Conservation (phyloP, 1,284 basidiomycete species). For the Rhodotorula sp. region DNA sequence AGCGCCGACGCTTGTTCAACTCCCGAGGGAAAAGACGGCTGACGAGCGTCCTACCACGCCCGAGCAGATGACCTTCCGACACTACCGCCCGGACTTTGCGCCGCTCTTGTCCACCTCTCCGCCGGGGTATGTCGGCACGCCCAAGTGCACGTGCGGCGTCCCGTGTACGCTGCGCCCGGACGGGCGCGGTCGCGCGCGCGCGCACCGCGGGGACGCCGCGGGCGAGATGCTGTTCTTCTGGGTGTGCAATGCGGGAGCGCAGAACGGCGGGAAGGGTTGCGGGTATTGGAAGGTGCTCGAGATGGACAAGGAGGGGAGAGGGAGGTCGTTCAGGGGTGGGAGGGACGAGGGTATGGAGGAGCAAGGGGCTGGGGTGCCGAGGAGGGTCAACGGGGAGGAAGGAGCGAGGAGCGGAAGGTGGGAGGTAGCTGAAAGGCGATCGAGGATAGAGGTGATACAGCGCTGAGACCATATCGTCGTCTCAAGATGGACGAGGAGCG, state of each 20-base stretch:
- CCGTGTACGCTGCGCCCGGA: constrained; percentile 75
- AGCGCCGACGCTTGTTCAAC: not conserved
- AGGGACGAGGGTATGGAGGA: not conserved
- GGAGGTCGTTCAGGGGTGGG: constrained; percentile 19
- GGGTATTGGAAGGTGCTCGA: constrained; percentile 78
- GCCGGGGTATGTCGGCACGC: constrained; percentile 50
- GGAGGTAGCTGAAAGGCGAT: no score
- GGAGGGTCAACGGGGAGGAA: no score
- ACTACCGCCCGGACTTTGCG: constrained; percentile 81
- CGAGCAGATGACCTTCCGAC: constrained; percentile 51
- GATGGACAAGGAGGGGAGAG: constrained; percentile 31
- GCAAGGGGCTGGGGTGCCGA: not conserved
- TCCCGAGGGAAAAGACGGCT: no score
- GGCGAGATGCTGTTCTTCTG: constrained; percentile 72
- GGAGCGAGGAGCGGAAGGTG: not conserved
- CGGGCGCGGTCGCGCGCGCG: constrained; percentile 49
- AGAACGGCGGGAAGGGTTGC: constrained; percentile 82
- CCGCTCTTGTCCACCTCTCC: constrained; percentile 53
- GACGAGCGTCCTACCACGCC: not conserved
- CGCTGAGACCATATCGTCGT: no score
- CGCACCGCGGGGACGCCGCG: constrained; percentile 37
- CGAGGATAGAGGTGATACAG: no score
- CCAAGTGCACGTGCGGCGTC: constrained; percentile 72
- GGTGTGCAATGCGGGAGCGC: constrained; percentile 77
- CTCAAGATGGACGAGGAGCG: no score